Base-by-base conservation (phyloP, 768 basidiomycete genomes). In the Rhodotorula paludigena region DNA sequence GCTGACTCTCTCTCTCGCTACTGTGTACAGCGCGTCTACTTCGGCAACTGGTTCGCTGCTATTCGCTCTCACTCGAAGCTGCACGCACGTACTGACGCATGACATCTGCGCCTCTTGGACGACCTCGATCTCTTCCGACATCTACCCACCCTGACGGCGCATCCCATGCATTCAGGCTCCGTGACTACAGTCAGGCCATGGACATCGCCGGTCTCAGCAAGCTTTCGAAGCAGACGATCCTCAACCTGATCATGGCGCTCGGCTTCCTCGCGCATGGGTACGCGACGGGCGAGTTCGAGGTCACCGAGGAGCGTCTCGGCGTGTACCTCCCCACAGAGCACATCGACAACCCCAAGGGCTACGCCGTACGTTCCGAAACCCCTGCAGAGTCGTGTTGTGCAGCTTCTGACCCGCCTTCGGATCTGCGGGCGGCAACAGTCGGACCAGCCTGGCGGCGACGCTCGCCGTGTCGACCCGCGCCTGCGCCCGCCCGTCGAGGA, bases 401-500 rank as follows among this genome's bases (percentile, higher is more conserved):
- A 11, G 7, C 6, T 15, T 57, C 30, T 45, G 44, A 11, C 44
- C 23, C 44, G 10, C 12, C 23, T 14, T 20, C n/a, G 10, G 28
- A 20, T n/a, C n/a, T n/a, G n/a, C n/a, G n/a, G n/a, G n/a, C n/a
- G n/a, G n/a, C n/a, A n/a, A n/a, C 41, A 61, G 60, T 33, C 48
- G 2, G 68, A 73, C 36, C 73, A 69, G 49, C 66, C 73, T 0
- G 66, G 67, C 5, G 86, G 89, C 77, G 91, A 97, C 77, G 84
- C 92, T 1, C 82, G 90, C 48, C 82, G 83, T 74, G 90, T 87
- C 74, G 84, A 94, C 74, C 84, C 86, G 0, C 81, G 83, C 28
- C 82, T 97, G 14, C 85, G 93, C 20, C 85, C 85, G 5, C 92
- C 92, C 6, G 87, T 97, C 11, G 85, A 92, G 74, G 88, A 88